A percentile compares a stretch with the other conserved stretches of the same genome.
phyloP scores from a whole-genome alignment of 495 filamentous ascomycete genomes.

The Melanomma pulvis-pyrius region DNA sequence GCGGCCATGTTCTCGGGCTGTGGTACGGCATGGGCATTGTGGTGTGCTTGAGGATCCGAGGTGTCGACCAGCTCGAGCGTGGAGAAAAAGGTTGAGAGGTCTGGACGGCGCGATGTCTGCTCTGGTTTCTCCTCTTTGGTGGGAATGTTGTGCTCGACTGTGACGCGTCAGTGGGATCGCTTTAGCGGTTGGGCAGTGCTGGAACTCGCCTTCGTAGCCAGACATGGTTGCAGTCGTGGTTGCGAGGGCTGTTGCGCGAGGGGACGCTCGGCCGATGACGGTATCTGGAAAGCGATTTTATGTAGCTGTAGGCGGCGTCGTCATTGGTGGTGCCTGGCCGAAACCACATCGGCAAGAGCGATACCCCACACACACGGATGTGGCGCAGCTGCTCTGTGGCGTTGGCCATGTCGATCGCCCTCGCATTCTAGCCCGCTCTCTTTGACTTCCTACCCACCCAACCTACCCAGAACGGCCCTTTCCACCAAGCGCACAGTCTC shows the following conservation, averaged over 20 bases:
- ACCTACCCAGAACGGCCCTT: neutral
- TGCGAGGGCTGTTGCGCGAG: neutral
- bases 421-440: neutral
- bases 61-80: slow-evolving; percentile 68
- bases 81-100: slow-evolving; percentile 86
- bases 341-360: neutral
- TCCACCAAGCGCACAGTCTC: neutral
- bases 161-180: slow-evolving; percentile 4
- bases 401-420: neutral
- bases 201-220: slow-evolving; percentile 45
- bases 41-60: slow-evolving; percentile 48
- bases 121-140: slow-evolving; percentile 39
- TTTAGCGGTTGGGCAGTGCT: neutral
- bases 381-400: neutral
- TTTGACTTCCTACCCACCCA: no score
- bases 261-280: neutral
- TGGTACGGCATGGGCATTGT: slow-evolving; percentile 67
- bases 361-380: neutral
- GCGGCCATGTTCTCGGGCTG: slow-evolving; percentile 74
- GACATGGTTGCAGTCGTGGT: slow-evolving; percentile 39
- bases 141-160: slow-evolving; percentile 83
- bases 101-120: slow-evolving; percentile 62
- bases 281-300: neutral
- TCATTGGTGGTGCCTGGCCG: slow-evolving; percentile 11
- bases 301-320: slow-evolving; percentile 8